phyloP scores from a whole-genome alignment of 176 grass and related monocot genomes.

The Carex scoparia region DNA sequence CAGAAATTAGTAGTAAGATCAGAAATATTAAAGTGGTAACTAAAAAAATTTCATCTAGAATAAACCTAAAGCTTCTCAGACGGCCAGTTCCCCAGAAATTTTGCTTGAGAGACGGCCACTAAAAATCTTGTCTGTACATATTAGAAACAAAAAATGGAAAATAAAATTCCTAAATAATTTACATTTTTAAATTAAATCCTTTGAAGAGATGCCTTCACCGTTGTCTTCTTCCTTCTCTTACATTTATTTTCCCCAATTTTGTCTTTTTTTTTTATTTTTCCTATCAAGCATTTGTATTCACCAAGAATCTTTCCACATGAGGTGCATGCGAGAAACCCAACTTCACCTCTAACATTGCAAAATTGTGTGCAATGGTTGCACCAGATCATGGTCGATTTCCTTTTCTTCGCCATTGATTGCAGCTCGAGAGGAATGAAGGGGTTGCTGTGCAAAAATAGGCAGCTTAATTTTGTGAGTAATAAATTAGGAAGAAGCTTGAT shows the following conservation, averaged over 20 bases:
- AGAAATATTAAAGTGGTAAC: no score
- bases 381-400: constrained; percentile 20
- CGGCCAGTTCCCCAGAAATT: not conserved
- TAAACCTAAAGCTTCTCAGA: not conserved
- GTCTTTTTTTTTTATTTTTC: not conserved
- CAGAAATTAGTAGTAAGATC: no score
- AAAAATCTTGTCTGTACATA: not conserved
- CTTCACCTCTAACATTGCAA: not conserved
- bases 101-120: not conserved
- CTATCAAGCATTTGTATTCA: not conserved
- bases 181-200: not conserved
- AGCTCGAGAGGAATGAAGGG: not conserved
- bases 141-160: not conserved
- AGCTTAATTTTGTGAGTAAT: not conserved
- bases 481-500: constrained; percentile 1
- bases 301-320: constrained; percentile 14
- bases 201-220: not conserved
- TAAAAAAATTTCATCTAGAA: no score
- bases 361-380: not conserved
- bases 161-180: not conserved
- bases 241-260: not conserved
- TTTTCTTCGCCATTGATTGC: not conserved
- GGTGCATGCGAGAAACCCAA: not conserved
- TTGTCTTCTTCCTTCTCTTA: not conserved
- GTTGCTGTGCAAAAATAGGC: not conserved